Evolutionary conservation across 1,139 yeast genomes (phyloP).

Genomic region (Debaryomyces singareniensis): DNA sequence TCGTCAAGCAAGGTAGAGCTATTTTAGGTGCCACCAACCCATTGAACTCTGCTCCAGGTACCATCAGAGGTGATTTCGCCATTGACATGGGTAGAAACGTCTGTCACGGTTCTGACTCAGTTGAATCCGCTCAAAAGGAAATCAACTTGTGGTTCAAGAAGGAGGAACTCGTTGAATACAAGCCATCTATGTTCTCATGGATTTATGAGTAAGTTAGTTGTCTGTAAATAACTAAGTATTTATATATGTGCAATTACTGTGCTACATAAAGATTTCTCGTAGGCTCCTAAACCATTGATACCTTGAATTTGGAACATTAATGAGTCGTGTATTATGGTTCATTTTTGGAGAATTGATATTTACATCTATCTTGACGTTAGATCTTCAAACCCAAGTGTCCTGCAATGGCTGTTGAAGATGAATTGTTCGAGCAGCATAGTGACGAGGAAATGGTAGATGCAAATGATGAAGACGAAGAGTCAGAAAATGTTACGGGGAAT

Average conservation of each 20-base stretch:
- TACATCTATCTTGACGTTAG: not conserved
- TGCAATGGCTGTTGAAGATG: slow-evolving; percentile 16
- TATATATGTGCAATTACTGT: not conserved
- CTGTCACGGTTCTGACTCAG: slow-evolving; percentile 99
- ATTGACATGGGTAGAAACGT: slow-evolving; percentile 99
- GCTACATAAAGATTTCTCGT: not conserved
- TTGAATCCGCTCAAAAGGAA: slow-evolving; percentile 95
- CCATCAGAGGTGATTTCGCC: slow-evolving; percentile 98
- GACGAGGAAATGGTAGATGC: slow-evolving; percentile 16
- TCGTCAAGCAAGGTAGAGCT: slow-evolving; percentile 96
- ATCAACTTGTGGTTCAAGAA: slow-evolving; percentile 96
- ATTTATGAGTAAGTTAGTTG: slow-evolving; percentile 69
- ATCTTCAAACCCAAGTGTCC: not conserved
- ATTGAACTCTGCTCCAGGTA: slow-evolving; percentile 93
- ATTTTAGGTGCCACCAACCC: slow-evolving; percentile 99
- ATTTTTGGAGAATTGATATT: not conserved
- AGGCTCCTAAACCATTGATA: too few species aligned
- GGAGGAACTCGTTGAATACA: slow-evolving; percentile 93
- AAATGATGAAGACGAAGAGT: slow-evolving; percentile 14
- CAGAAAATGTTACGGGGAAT: slow-evolving; percentile 11
- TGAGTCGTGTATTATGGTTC: not conserved
- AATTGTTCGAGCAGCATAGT: slow-evolving; percentile 19
- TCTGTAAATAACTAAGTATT: slow-evolving; percentile 1
- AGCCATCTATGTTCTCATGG: slow-evolving; percentile 79
- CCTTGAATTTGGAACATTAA: too few species aligned